Base-by-base conservation (phyloP, 2,329 filamentous ascomycete species). In the Botrytis porri region DNA sequence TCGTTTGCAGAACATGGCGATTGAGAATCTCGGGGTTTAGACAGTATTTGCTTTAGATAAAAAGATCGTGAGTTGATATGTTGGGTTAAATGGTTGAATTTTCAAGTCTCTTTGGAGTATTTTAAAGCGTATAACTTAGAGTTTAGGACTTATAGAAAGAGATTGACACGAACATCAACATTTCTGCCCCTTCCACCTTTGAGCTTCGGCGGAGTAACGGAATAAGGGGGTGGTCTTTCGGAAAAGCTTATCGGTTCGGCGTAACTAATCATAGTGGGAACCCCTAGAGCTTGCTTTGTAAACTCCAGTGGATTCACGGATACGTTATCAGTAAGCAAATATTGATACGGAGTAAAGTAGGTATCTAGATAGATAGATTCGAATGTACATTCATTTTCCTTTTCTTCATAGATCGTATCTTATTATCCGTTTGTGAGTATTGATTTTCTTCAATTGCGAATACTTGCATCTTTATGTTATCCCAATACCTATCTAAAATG, bases 271-370 rank as follows among this genome's bases (percentile, higher is more conserved):
- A 29, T 37, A 32, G 25, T 57, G 25, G 45, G 51, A 37, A 35
- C 51, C 12, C 29, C 62, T 29, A 45, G n/a, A n/a, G 14, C 45
- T 54, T 67, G 64, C 35, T 54, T 54, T 67, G 45, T 67, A 54
- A 67, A 39, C 45, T 37, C 45, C 32, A 14, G 35, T 29, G 35
- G 25, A 32, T 20, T 41, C 25, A 57, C 65, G 12, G 65, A 67
- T 67, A 57, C 65, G 65, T 69, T 69, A 69, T 69, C 65, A 69
- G 48, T 41, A 69, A 41, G 65, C 65, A 57, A 67, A 41, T 43
- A 67, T 57, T 32, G 39, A 32, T 22, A 64, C 9, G 61, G 51
- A 7, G 32, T 41, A 67, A 67, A 29, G 18, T 41, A 41, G 25
- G 4, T 41, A 22, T n/a, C 10, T 69, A 41, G 18, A n/a, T 43